Percentiles rank a stretch among this genome's conserved stretches.
Conservation (phyloP, 78 protist genomes). For the Cavenderia fasciculata region DNA sequence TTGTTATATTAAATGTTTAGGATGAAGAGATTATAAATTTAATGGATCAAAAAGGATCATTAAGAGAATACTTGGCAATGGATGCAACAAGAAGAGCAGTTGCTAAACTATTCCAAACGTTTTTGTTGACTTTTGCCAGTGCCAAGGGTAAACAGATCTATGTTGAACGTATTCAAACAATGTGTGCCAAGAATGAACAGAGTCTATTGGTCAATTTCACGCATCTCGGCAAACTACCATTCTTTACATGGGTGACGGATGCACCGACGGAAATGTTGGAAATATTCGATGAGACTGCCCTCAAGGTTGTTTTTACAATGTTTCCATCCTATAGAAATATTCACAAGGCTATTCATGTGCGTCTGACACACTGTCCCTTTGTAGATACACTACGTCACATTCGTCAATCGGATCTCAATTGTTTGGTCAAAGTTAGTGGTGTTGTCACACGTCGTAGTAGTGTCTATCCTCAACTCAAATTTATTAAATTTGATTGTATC, state of each 20-base stretch:
- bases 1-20: too few species aligned
- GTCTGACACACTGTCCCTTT: constrained; percentile 94
- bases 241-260: constrained; percentile 92
- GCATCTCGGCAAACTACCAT: constrained; percentile 43
- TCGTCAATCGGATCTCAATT: constrained; percentile 92
- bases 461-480: constrained; percentile 96
- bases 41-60: constrained; percentile 78
- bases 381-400: constrained; percentile 95
- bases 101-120: neutral
- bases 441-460: constrained; percentile 97
- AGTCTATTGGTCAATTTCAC: constrained; percentile 78
- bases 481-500: constrained; percentile 90
- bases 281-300: constrained; percentile 89
- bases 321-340: constrained; percentile 54
- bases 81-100: constrained; percentile 71
- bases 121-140: constrained; percentile 10
- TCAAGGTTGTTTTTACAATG: constrained; percentile 34
- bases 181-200: constrained; percentile 50
- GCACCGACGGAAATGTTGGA: constrained; percentile 92
- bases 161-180: constrained; percentile 45
- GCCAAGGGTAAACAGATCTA: neutral
- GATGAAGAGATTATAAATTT: constrained; percentile 39
- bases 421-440: constrained; percentile 93
- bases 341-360: constrained; percentile 86
- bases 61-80: constrained; percentile 78